Evolutionary conservation across 2,329 filamentous ascomycete species (phyloP), one percentile per base, ranked within the genome.

Genomic region (Talaromyces piceae): DNA sequence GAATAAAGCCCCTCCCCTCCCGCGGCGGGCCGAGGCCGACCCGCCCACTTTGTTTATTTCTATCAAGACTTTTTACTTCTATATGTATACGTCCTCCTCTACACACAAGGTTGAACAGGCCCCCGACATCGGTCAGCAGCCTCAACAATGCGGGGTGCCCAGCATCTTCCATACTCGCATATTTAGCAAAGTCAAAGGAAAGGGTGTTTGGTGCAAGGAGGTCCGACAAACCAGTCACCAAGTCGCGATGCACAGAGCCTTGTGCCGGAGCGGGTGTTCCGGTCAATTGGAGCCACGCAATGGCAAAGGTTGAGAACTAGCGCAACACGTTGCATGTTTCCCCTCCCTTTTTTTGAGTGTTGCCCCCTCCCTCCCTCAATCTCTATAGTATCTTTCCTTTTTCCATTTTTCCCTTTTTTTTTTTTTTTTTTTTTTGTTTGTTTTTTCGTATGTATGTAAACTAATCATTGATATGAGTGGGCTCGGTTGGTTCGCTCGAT

Each of bases 221-320:
- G 7, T 12, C 4, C 20, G 25, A 25, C 39, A 43, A n/a, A 25
- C 39, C 39, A 43, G 22, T 43, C 20, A 18, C 22, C 5, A 6
- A 23, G 31, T 37, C n/a, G 39, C 39, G 39, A 43, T 43, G 39
- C 39, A 22, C 39, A 25, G 20, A 22, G 44, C n/a, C 27, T 7
- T 47, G 31, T 37, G 37, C 31, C 26, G 23, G n/a, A n/a, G n/a
- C n/a, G 22, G 39, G 33, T 39, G 28, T 28, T 37, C 44, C 49
- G 33, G 41, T 54, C 50, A 55, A 52, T 55, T 55, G 50, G 50
- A 55, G 53, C 53, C 53, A 55, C 53, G 53, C 46, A 52, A n/a
- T n/a, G n/a, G n/a, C n/a, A n/a, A n/a, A n/a, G n/a, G n/a, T n/a
- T 52, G 44, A 51, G 46, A n/a, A 50, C 53, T 55, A 55, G 46